Evolutionary conservation across 2,329 filamentous ascomycete genomes (phyloP).

Genomic region (Penicillium sp.): DNA sequence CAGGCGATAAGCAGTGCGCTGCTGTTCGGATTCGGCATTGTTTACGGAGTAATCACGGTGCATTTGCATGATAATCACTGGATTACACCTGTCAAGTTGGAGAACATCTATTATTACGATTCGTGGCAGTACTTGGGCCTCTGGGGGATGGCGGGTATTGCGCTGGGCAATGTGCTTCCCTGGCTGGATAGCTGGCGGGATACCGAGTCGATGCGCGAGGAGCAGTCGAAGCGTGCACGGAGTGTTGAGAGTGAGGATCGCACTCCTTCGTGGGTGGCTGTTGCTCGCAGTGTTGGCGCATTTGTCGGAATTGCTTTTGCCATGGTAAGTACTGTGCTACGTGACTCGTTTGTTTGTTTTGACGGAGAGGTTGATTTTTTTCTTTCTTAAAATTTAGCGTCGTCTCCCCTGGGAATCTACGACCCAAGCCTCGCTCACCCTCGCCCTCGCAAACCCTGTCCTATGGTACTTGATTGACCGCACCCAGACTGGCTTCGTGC

Average conservation of each 20-base stretch:
- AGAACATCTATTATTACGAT: slow-evolving; percentile 53
- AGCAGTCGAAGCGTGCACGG: slow-evolving; percentile 26
- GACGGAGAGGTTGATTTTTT: slow-evolving; percentile 11
- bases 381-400: slow-evolving; percentile 56
- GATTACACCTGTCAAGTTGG: slow-evolving; percentile 64
- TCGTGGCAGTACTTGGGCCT: slow-evolving; percentile 70
- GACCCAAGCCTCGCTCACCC: slow-evolving; percentile 85
- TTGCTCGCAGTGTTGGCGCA: slow-evolving; percentile 67
- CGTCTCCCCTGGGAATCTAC: slow-evolving; percentile 92
- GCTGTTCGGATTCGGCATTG: slow-evolving; percentile 76
- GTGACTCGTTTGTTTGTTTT: neutral
- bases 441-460: slow-evolving; percentile 87
- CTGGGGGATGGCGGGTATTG: slow-evolving; percentile 80
- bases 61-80: slow-evolving; percentile 71
- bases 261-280: slow-evolving; percentile 65
- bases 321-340: slow-evolving; percentile 64
- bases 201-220: slow-evolving; percentile 41
- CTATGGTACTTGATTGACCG: slow-evolving; percentile 97
- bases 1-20: slow-evolving; percentile 60
- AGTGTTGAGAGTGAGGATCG: slow-evolving; percentile 32
- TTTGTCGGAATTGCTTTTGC: slow-evolving; percentile 75
- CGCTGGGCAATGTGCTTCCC: slow-evolving; percentile 76
- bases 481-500: slow-evolving; percentile 77
- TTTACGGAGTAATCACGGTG: slow-evolving; percentile 79
- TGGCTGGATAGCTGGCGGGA: slow-evolving; percentile 81